Percentiles rank a stretch among this genome's conserved stretches.
These are phyloP conservation scores for Nemania abortiva DNA, from an alignment of 2,329 filamentous ascomycete species.

Conservation along the genomic window DNA sequence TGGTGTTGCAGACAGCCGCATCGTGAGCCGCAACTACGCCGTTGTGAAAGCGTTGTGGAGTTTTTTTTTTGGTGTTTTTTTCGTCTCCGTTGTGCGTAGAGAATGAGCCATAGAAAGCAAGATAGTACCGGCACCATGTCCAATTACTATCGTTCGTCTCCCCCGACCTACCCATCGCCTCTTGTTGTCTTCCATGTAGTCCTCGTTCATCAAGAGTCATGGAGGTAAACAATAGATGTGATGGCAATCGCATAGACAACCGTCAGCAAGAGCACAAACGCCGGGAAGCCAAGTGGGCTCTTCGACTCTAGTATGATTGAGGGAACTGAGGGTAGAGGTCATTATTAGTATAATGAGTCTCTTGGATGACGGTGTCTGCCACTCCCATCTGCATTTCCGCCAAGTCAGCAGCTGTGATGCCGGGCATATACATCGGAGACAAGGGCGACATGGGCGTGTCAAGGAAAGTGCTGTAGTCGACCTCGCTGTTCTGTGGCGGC, in stretches of 20 bases:
- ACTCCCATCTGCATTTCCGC: neutral
- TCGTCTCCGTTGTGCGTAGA: too few species aligned
- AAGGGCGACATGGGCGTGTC: constrained; percentile 16
- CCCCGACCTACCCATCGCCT: neutral
- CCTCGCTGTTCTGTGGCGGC: neutral
- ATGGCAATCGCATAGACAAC: neutral
- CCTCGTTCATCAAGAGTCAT: neutral
- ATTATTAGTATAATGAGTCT: too few species aligned
- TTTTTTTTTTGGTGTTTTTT: neutral
- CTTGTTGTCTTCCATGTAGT: neutral
- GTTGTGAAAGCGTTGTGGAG: neutral
- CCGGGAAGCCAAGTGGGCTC: neutral
- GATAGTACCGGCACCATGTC: neutral
- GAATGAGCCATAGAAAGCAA: neutral
- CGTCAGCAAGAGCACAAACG: neutral
- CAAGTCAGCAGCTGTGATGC: neutral
- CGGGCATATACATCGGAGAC: constrained; percentile 7
- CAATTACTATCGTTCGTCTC: neutral
- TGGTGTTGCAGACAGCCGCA: neutral
- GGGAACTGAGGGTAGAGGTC: neutral
- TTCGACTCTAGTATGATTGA: neutral
- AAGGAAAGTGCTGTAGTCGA: neutral
- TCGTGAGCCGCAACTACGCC: neutral
- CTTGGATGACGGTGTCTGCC: neutral
- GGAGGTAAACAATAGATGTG: neutral